phyloP scores from a whole-genome alignment of 352 stramenopile species.

The Peronospora destructor region DNA sequence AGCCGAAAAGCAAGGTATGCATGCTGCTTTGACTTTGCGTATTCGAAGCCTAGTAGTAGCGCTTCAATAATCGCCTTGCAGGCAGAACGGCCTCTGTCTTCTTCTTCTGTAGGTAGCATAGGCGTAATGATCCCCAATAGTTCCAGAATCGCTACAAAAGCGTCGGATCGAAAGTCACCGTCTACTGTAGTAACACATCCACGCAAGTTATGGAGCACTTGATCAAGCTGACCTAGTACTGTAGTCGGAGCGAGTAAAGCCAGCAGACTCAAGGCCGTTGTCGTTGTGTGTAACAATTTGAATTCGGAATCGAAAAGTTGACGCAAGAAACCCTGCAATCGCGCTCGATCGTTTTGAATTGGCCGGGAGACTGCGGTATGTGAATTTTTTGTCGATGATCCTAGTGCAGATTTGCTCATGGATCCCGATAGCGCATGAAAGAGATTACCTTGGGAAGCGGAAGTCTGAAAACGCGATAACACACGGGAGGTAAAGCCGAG shows the following conservation, averaged over 20 bases:
- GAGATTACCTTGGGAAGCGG: conserved; percentile 41
- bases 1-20: conserved; percentile 59
- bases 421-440: conserved; percentile 52
- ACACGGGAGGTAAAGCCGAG: conserved; percentile 65
- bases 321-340: conserved; percentile 35
- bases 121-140: conserved; percentile 50
- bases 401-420: conserved; percentile 18
- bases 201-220: conserved; percentile 33
- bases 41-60: conserved; percentile 52
- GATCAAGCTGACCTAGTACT: conserved; percentile 31
- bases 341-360: conserved; percentile 26
- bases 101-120: conserved; percentile 14
- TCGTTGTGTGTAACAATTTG: conserved; percentile 45
- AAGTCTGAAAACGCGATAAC: conserved; percentile 61
- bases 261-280: conserved; percentile 52
- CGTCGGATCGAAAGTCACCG: conserved; percentile 59
- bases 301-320: conserved; percentile 60
- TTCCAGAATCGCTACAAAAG: conserved; percentile 52
- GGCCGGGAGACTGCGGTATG: conserved; percentile 12
- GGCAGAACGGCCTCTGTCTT: conserved; percentile 18
- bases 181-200: conserved; percentile 54
- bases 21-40: conserved; percentile 47
- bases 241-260: conserved; percentile 38
- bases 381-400: conserved; percentile 1
- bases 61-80: conserved; percentile 35